These are phyloP conservation scores for Hyphopichia buzzinii DNA, from an alignment of 1,139 yeast species.

Conservation along the genomic window DNA sequence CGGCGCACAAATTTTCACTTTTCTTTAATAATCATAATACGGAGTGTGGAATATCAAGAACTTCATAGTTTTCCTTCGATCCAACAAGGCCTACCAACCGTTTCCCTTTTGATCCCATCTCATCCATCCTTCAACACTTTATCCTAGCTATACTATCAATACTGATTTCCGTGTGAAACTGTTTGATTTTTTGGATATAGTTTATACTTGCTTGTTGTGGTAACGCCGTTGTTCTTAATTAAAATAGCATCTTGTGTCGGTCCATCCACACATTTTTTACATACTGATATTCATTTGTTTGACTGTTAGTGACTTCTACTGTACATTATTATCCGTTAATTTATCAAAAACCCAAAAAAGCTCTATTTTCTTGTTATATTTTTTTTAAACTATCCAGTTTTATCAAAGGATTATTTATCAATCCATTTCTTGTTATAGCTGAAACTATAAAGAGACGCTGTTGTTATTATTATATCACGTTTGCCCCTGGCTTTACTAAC, in stretches of 20 bases:
- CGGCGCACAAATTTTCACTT: neutral
- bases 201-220: neutral
- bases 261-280: neutral
- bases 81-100: constrained; percentile 3
- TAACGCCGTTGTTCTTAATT: neutral
- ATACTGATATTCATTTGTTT: neutral
- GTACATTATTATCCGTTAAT: neutral
- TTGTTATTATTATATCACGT: no score
- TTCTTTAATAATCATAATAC: constrained; percentile 2
- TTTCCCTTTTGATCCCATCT: neutral
- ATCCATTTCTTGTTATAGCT: neutral
- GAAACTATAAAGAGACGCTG: neutral
- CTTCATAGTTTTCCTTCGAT: neutral
- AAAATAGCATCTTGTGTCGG: neutral
- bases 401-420: neutral
- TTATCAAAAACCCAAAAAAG: neutral
- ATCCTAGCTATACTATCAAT: neutral
- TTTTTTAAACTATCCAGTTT: neutral
- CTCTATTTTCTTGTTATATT: neutral
- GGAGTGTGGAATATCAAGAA: neutral
- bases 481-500: no score
- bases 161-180: no score
- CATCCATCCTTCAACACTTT: neutral
- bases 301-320: neutral
- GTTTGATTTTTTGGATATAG: neutral